A percentile compares a stretch with the other conserved stretches of the same genome.
phyloP scores from a whole-genome alignment of 164 flowering plant genomes.

The Magnolia changhungtana region DNA sequence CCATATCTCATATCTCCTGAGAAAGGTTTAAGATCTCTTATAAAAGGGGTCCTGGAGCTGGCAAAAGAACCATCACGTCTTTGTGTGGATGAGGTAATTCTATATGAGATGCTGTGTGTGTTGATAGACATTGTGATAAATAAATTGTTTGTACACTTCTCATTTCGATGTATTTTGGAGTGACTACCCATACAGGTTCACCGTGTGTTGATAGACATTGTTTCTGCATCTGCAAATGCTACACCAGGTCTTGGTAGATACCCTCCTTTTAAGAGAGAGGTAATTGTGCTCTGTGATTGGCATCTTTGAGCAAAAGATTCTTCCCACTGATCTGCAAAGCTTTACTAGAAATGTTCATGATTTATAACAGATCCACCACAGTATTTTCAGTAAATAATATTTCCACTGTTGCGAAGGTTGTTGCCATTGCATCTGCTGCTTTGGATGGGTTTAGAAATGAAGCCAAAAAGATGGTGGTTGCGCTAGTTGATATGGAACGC shows the following conservation, averaged over 20 bases:
- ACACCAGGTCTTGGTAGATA: slow-evolving; percentile 99
- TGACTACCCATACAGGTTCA: slow-evolving; percentile 56
- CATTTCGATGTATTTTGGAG: background rate
- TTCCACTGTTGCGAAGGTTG: slow-evolving; percentile 43
- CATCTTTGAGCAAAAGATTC: slow-evolving; percentile 1
- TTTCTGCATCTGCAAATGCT: slow-evolving; percentile 88
- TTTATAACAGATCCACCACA: background rate
- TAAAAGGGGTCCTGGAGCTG: slow-evolving; percentile 83
- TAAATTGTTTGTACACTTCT: background rate
- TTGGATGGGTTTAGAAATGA: slow-evolving; percentile 81
- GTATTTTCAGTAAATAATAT: background rate
- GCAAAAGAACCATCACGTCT: slow-evolving; percentile 97
- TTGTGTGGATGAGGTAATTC: slow-evolving; percentile 93
- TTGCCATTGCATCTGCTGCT: slow-evolving; percentile 86
- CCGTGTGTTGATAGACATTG: slow-evolving; percentile 87
- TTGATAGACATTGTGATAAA: background rate
- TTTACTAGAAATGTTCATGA: background rate
- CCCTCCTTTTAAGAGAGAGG: slow-evolving; percentile 97
- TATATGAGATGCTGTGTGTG: background rate
- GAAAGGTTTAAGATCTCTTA: slow-evolving; percentile 90
- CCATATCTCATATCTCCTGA: slow-evolving; percentile 99
- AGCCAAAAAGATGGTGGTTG: slow-evolving; percentile 97
- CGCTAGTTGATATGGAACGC: slow-evolving; percentile 98
- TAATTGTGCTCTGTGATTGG: slow-evolving; percentile 18
- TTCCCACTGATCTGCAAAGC: background rate